A percentile compares a stretch with the other conserved stretches of the same genome.
Evolutionary conservation across 2,329 filamentous ascomycete species (phyloP).

Genomic region (Phoma sp.): DNA sequence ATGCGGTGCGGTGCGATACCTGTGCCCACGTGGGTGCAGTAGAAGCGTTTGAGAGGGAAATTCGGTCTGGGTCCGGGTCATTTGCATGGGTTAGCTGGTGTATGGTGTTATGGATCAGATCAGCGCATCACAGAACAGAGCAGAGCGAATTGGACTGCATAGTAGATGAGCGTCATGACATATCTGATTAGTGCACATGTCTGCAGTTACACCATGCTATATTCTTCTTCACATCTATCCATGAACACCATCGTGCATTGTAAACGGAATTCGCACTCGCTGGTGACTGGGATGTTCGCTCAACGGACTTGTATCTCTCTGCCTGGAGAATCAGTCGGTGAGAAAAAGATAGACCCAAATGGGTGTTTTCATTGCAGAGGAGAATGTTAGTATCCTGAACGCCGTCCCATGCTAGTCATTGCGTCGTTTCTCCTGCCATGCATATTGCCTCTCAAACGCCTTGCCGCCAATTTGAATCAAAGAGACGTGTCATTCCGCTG

Average conservation of each 20-base stretch:
- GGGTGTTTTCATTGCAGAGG: not conserved
- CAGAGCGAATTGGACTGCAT: not conserved
- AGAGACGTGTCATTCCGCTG: not conserved
- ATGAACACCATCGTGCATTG: too few species aligned
- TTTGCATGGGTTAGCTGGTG: conserved; percentile 20
- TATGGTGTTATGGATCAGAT: not conserved
- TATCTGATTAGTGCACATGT: not conserved
- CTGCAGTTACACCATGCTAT: not conserved
- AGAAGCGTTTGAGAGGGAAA: too few species aligned
- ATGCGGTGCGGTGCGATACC: too few species aligned
- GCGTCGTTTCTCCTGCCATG: not conserved
- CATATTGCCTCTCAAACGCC: not conserved
- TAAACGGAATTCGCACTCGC: too few species aligned
- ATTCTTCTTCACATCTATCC: not conserved
- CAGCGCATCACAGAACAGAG: too few species aligned
- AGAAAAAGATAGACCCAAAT: not conserved
- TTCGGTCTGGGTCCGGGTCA: not conserved
- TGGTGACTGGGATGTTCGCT: too few species aligned
- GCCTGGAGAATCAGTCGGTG: too few species aligned
- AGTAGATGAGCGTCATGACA: not conserved
- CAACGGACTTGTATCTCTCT: too few species aligned
- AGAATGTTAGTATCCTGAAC: conserved; percentile 11
- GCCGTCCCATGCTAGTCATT: conserved; percentile 17
- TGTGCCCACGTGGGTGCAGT: too few species aligned
- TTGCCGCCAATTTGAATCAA: not conserved